Percentiles rank a stretch among this genome's conserved stretches.
Conservation (phyloP, 345 rosid species). For the Bruguiera gymnorhiza region DNA sequence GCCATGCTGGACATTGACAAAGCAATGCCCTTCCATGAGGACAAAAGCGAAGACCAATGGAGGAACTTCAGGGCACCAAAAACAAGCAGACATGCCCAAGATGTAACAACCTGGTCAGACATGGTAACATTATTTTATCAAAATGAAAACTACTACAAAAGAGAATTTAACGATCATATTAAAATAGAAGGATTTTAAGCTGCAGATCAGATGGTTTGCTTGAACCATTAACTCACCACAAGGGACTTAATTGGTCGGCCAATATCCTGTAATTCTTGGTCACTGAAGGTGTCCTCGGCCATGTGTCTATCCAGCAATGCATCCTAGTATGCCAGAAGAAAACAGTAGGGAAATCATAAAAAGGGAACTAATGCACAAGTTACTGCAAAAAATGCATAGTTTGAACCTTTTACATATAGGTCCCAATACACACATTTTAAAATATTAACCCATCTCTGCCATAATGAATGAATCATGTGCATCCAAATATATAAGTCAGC, state of each 20-base stretch:
- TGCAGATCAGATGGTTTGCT: not conserved
- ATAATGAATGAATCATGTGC: not conserved
- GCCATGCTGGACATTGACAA: slow-evolving; percentile 10
- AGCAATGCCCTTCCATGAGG: slow-evolving; percentile 25
- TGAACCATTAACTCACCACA: slow-evolving; percentile 22
- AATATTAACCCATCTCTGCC: not conserved
- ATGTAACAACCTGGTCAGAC: slow-evolving; percentile 23
- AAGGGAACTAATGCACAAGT: not conserved
- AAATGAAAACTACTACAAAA: not conserved
- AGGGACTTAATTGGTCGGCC: slow-evolving; percentile 30
- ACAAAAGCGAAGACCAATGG: slow-evolving; percentile 30
- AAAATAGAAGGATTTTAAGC: not conserved
- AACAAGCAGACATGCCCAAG: slow-evolving; percentile 25
- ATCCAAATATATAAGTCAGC: not conserved
- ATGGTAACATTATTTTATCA: not conserved
- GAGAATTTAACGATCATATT: not conserved
- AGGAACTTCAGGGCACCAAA: slow-evolving; percentile 33
- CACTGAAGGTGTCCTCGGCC: slow-evolving; percentile 28
- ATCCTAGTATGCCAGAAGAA: slow-evolving; percentile 23
- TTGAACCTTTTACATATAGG: not conserved
- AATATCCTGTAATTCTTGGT: slow-evolving; percentile 24
- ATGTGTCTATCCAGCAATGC: slow-evolving; percentile 29
- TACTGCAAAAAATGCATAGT: not conserved
- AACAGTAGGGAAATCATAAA: not conserved
- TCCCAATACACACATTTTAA: not conserved